A percentile compares a stretch with the other conserved stretches of the same genome.
Evolutionary conservation across 2,329 filamentous ascomycete genomes (phyloP).

Genomic region (Venturia pyrina): DNA sequence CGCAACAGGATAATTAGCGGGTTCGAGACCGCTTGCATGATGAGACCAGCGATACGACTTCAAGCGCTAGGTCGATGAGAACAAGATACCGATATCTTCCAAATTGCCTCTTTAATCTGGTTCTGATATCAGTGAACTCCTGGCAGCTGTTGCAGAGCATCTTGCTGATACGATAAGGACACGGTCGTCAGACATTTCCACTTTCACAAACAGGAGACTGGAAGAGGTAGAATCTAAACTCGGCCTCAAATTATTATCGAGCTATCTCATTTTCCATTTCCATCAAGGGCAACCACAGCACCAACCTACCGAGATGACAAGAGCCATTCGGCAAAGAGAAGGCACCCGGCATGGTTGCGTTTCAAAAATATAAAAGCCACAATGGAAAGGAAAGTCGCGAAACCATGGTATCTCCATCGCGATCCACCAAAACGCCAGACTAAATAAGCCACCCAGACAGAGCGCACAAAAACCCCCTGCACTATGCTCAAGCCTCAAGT

Average conservation of each 20-base stretch:
- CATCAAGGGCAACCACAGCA: neutral
- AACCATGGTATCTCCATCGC: constrained; percentile 11
- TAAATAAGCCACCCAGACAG: constrained; percentile 22
- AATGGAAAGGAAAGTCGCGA: neutral
- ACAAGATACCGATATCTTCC: neutral
- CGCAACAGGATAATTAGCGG: neutral
- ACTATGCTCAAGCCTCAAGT: neutral
- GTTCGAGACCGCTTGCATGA: neutral
- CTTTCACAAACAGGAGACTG: neutral
- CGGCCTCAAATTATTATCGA: neutral
- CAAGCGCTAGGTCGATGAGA: neutral
- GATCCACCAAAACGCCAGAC: constrained; percentile 19
- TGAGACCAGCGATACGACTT: neutral
- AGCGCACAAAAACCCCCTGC: neutral
- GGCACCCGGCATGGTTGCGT: neutral
- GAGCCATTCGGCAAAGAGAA: neutral
- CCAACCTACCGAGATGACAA: neutral
- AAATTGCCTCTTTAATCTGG: neutral
- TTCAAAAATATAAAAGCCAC: neutral
- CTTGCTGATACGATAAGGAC: neutral
- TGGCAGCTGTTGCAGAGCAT: neutral
- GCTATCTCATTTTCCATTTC: neutral
- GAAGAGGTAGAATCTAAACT: neutral
- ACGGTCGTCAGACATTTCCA: neutral
- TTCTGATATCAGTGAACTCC: neutral